A percentile compares a stretch with the other conserved stretches of the same genome.
Conservation (phyloP, 352 stramenopile genomes). For the Phytopythium helicoides region DNA sequence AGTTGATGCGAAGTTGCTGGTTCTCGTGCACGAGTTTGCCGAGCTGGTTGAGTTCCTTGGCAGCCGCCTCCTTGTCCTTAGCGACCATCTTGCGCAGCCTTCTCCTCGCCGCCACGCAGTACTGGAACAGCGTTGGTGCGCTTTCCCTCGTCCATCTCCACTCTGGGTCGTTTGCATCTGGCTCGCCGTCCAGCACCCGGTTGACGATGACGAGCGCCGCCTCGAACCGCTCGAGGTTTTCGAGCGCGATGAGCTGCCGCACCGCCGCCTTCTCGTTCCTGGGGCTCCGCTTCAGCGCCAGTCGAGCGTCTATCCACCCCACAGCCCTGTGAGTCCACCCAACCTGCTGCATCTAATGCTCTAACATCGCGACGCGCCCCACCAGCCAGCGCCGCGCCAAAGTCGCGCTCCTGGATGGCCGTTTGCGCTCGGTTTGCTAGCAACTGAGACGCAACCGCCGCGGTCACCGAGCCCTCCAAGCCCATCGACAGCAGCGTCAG, state of each 20-base stretch:
- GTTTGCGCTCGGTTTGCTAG: slow-evolving; percentile 69
- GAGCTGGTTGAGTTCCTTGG: slow-evolving; percentile 49
- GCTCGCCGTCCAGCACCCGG: slow-evolving; percentile 30
- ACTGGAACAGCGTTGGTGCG: slow-evolving; percentile 44
- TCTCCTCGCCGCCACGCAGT: slow-evolving; percentile 42
- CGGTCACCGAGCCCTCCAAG: not conserved
- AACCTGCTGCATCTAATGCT: too few species aligned
- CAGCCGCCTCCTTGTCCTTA: slow-evolving; percentile 48
- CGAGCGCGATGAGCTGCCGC: slow-evolving; percentile 54
- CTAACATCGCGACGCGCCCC: too few species aligned
- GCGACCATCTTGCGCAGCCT: slow-evolving; percentile 55
- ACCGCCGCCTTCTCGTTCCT: slow-evolving; percentile 67
- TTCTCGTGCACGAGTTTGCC: slow-evolving; percentile 77
- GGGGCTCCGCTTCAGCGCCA: slow-evolving; percentile 48
- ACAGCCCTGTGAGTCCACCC: not conserved
- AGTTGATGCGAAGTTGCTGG: slow-evolving; percentile 80
- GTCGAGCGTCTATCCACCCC: slow-evolving; percentile 36
- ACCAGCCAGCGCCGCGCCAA: slow-evolving; percentile 58
- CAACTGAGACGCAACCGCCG: slow-evolving; percentile 32
- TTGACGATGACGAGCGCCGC: slow-evolving; percentile 46
- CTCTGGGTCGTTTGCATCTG: not conserved
- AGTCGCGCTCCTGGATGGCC: slow-evolving; percentile 70
- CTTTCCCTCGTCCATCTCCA: slow-evolving; percentile 8
- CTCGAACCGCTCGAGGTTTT: slow-evolving; percentile 83
- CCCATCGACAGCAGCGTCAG: slow-evolving; percentile 26